Evolutionary conservation across 306 rosid species (phyloP).

Genomic region (Coriaria nepalensis): DNA sequence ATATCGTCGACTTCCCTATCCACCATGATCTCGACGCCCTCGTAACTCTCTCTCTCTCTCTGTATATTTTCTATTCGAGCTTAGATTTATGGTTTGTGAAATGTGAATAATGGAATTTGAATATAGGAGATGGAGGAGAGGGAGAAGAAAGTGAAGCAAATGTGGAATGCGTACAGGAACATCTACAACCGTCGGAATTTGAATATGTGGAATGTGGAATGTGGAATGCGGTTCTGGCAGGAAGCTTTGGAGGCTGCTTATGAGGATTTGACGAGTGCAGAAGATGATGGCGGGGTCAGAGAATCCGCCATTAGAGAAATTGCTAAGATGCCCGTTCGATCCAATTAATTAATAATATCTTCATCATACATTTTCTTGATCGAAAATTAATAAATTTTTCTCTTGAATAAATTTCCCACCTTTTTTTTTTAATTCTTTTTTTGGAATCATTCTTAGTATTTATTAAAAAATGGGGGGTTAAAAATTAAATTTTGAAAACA

Average conservation of each 20-base stretch:
- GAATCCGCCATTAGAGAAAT: conserved; percentile 74
- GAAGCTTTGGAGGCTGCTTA: conserved; percentile 94
- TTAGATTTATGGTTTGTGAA: background rate
- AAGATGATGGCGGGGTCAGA: conserved; percentile 43
- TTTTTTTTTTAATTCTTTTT: too few relatives aligned
- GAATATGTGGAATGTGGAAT: too few relatives aligned
- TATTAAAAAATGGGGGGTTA: too few relatives aligned
- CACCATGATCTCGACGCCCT: conserved; percentile 91
- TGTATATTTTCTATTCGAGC: background rate
- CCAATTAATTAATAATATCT: conserved; percentile 10
- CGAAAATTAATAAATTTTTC: too few relatives aligned
- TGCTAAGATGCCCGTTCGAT: conserved; percentile 82
- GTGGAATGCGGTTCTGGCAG: conserved; percentile 89
- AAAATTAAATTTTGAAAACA: too few relatives aligned
- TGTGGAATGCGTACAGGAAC: conserved; percentile 72
- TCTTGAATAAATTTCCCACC: too few relatives aligned
- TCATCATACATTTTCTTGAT: too few relatives aligned
- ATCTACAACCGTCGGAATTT: conserved; percentile 82
- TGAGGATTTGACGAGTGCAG: conserved; percentile 77
- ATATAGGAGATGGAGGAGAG: conserved; percentile 96
- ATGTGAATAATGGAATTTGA: background rate
- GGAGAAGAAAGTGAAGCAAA: conserved; percentile 90
- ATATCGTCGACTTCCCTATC: conserved; percentile 37
- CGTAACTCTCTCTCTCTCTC: conserved; percentile 24
- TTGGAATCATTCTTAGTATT: too few relatives aligned